Evolutionary conservation across 768 basidiomycete genomes (phyloP).

Genomic region (Lentinula detonsa): DNA sequence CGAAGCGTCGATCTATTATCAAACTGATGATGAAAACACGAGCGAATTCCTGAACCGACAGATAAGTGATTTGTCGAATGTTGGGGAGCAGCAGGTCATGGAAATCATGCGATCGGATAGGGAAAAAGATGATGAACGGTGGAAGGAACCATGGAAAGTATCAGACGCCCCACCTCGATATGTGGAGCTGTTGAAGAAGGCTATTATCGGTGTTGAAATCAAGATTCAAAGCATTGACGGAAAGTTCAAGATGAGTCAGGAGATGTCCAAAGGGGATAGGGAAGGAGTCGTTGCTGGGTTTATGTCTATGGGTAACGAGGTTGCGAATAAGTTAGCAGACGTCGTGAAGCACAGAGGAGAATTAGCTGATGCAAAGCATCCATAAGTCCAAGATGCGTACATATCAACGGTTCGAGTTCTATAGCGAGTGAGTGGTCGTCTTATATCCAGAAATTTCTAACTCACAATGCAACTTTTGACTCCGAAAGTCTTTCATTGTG

Average conservation of each 20-base stretch:
- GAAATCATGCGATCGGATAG: neutral
- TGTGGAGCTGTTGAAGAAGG: slow-evolving; percentile 18
- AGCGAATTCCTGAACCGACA: slow-evolving; percentile 9
- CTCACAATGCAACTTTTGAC: no score
- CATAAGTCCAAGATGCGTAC: no score
- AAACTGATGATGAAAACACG: slow-evolving; percentile 8
- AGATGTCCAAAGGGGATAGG: slow-evolving; percentile 14
- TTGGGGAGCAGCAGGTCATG: slow-evolving; percentile 10
- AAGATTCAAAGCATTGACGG: slow-evolving; percentile 16
- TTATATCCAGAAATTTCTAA: no score
- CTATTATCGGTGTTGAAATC: slow-evolving; percentile 19
- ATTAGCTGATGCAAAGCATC: slow-evolving; percentile 4
- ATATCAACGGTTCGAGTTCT: no score
- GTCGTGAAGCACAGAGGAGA: slow-evolving; percentile 3
- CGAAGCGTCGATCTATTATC: slow-evolving; percentile 13
- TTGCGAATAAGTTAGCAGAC: slow-evolving; percentile 12
- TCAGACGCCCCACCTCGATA: slow-evolving; percentile 16
- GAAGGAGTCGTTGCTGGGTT: slow-evolving; percentile 16
- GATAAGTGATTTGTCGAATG: slow-evolving; percentile 11
- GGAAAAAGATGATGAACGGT: neutral
- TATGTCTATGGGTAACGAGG: slow-evolving; percentile 12
- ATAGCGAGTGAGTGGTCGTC: no score
- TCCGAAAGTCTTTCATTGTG: no score
- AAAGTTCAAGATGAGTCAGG: slow-evolving; percentile 21
- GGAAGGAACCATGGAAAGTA: slow-evolving; percentile 14